phyloP scores from a whole-genome alignment of 768 basidiomycete species.

The Mycena haematopus region DNA sequence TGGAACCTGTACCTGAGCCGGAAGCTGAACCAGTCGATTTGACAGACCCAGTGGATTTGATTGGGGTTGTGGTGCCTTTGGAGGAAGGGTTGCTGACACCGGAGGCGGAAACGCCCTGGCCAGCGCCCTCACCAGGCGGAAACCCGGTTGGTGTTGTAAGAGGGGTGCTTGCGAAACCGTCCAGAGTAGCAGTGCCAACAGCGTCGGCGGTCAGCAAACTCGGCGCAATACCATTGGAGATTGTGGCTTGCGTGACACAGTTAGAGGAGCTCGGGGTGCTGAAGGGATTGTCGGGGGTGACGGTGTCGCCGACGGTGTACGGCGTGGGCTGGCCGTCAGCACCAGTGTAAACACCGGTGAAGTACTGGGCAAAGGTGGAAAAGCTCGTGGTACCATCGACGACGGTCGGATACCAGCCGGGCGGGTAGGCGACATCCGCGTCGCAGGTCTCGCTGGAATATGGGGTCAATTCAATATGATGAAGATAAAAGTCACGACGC shows the following conservation, averaged over 20 bases:
- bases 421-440: conserved; percentile 54
- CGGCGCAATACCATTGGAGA: conserved; percentile 47
- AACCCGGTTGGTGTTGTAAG: not conserved
- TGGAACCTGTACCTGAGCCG: not conserved
- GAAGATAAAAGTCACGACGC: conserved; percentile 23
- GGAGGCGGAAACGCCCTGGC: no score
- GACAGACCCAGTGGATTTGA: not conserved
- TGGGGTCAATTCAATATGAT: not conserved
- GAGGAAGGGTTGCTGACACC: not conserved
- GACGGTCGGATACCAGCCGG: conserved; percentile 53
- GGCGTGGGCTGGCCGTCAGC: conserved; percentile 32
- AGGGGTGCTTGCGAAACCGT: conserved; percentile 15
- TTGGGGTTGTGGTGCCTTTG: no score
- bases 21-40: not conserved
- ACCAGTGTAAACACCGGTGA: conserved; percentile 36
- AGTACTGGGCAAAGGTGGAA: conserved; percentile 52
- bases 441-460: no score
- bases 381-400: conserved; percentile 45
- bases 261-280: conserved; percentile 48
- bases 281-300: conserved; percentile 44
- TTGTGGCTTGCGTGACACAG: conserved; percentile 45
- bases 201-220: conserved; percentile 25
- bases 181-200: conserved; percentile 1
- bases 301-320: conserved; percentile 50
- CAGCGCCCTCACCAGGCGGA: not conserved